These are phyloP conservation scores for Rhizophagus prolifer DNA, from an alignment of 192 early-diverging fungal genomes.

Conservation along the genomic window DNA sequence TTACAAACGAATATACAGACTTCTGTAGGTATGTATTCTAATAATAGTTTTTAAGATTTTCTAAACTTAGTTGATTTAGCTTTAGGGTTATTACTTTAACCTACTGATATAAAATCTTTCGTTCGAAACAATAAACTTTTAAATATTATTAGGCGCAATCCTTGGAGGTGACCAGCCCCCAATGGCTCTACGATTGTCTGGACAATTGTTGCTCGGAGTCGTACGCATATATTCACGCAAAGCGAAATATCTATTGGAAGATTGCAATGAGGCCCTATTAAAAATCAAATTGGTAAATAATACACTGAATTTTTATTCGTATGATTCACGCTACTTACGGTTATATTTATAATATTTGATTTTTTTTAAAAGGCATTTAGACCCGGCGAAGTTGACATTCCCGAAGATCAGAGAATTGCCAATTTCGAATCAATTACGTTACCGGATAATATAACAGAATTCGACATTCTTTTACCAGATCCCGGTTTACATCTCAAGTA, in stretches of 20 bases:
- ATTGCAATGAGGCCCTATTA: slow-evolving; percentile 93
- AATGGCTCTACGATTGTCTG: slow-evolving; percentile 91
- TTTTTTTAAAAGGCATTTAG: slow-evolving; percentile 62
- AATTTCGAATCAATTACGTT: slow-evolving; percentile 84
- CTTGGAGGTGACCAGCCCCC: slow-evolving; percentile 78
- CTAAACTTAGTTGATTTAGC: too few relatives aligned
- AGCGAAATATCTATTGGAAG: slow-evolving; percentile 93
- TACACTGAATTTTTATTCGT: background rate
- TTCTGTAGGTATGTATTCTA: slow-evolving; percentile 67
- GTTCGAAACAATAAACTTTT: slow-evolving; percentile 4
- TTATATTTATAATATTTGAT: background rate
- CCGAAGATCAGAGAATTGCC: slow-evolving; percentile 68
- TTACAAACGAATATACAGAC: slow-evolving; percentile 88
- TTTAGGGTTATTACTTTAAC: too few relatives aligned
- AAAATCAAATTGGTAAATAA: slow-evolving; percentile 88
- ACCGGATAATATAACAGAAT: slow-evolving; percentile 82
- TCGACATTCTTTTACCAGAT: slow-evolving; percentile 87
- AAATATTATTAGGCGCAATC: slow-evolving; percentile 66
- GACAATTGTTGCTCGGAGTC: slow-evolving; percentile 94
- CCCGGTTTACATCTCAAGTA: slow-evolving; percentile 45
- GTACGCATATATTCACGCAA: slow-evolving; percentile 95
- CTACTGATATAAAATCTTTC: background rate
- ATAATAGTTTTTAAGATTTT: background rate
- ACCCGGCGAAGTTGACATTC: slow-evolving; percentile 83
- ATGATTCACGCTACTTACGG: background rate